phyloP scores from a whole-genome alignment of 2,329 filamentous ascomycete species.

The Apiospora kogelbergensis region DNA sequence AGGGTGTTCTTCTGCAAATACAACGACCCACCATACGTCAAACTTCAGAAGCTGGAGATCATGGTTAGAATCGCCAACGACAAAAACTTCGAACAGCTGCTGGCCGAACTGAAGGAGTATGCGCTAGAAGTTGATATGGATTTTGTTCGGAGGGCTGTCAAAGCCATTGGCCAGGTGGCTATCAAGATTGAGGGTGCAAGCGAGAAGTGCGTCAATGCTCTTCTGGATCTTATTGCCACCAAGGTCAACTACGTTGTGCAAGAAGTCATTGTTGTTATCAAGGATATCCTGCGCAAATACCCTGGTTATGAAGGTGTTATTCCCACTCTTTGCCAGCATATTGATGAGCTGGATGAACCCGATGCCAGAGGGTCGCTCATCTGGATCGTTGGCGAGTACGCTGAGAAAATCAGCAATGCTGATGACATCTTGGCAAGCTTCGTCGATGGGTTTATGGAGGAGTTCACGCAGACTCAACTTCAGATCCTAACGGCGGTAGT shows the following conservation, averaged over 20 bases:
- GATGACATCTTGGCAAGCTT: constrained; percentile 90
- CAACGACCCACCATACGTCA: constrained; percentile 96
- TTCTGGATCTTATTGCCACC: constrained; percentile 91
- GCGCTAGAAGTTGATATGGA: constrained; percentile 99
- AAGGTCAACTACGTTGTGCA: constrained; percentile 99
- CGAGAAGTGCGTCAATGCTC: constrained; percentile 91
- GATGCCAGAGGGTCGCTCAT: constrained; percentile 88
- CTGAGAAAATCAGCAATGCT: constrained; percentile 99
- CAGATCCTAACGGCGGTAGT: constrained; percentile 97
- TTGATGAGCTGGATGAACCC: constrained; percentile 94
- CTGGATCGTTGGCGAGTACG: constrained; percentile 99
- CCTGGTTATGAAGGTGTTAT: constrained; percentile 98
- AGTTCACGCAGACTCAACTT: constrained; percentile 98
- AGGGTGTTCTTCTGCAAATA: constrained; percentile 99
- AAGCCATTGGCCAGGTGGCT: constrained; percentile 94
- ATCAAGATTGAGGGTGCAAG: constrained; percentile 97
- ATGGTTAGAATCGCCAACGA: constrained; percentile 99
- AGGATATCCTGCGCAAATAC: constrained; percentile 97
- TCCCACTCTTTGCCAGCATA: constrained; percentile 91
- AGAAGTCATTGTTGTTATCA: constrained; percentile 98
- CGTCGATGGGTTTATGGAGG: constrained; percentile 91
- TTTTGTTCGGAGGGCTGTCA: constrained; percentile 90
- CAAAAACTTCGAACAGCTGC: constrained; percentile 89
- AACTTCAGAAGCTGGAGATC: constrained; percentile 96
- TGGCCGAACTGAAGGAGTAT: constrained; percentile 95